Conservation (phyloP, 139 green algal genomes). For the Asterochloris erici region DNA sequence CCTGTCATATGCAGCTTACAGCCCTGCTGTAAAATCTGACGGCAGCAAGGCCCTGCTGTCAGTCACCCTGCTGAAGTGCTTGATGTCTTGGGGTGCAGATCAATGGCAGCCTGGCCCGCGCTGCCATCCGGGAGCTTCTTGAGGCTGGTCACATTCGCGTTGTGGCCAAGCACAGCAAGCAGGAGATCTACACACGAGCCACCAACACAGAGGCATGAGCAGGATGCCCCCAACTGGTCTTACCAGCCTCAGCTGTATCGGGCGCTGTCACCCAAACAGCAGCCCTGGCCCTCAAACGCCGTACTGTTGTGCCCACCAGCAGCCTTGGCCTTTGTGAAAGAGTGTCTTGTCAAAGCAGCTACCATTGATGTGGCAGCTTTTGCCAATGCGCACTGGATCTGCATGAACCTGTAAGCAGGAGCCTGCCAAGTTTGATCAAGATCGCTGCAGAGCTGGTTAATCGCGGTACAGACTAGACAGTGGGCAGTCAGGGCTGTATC, state of each 20-base stretch:
- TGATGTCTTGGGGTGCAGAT: constrained; percentile 45
- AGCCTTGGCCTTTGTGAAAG: neutral
- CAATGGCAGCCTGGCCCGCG: constrained; percentile 86
- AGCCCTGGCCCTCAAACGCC: no score
- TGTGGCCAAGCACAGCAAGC: constrained; percentile 72
- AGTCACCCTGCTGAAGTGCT: neutral
- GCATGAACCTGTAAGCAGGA: no score
- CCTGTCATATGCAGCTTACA: no score
- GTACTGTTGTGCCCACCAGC: neutral
- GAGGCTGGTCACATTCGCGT: constrained; percentile 84
- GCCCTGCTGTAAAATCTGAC: neutral
- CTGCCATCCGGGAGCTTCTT: constrained; percentile 84
- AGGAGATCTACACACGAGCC: constrained; percentile 94
- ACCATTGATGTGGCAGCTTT: neutral
- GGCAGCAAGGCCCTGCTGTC: neutral
- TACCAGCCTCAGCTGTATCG: neutral
- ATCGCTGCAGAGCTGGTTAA: no score
- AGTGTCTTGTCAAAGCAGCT: neutral
- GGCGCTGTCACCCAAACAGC: neutral
- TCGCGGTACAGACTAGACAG: no score
- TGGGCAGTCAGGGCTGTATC: no score
- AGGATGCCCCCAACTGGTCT: neutral
- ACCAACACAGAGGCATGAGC: constrained; percentile 35
- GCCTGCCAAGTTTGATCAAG: no score
- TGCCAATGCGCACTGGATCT: no score